A percentile compares a stretch with the other conserved stretches of the same genome.
phyloP scores from a whole-genome alignment of 306 rosid species.

The Ochetophila trinervis region DNA sequence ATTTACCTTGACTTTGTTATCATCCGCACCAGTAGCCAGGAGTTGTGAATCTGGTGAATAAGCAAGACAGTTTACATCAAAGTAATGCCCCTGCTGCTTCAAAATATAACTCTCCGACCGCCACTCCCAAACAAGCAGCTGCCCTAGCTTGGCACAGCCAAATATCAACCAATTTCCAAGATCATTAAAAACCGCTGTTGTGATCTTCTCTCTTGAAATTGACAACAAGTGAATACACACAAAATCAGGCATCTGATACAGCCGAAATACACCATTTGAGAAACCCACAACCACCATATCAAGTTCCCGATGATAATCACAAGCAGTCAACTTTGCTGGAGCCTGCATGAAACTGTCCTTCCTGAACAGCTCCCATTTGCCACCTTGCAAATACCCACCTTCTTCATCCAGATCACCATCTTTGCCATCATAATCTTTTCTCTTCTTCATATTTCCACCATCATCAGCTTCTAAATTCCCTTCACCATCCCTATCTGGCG shows the following conservation, averaged over 20 bases:
- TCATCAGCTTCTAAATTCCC: conserved; percentile 38
- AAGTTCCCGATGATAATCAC: conserved; percentile 80
- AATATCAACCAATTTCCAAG: conserved; percentile 88
- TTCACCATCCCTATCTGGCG: conserved; percentile 60
- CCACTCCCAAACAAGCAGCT: conserved; percentile 98
- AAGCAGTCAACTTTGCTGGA: conserved; percentile 51
- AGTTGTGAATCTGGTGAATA: conserved; percentile 84
- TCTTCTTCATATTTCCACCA: conserved; percentile 45
- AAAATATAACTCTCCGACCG: conserved; percentile 80
- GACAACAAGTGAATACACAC: conserved; percentile 80
- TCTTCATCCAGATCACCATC: conserved; percentile 38
- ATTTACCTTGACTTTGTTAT: conserved; percentile 92
- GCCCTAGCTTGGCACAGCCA: conserved; percentile 91
- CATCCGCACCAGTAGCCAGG: conserved; percentile 95
- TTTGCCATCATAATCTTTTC: conserved; percentile 37
- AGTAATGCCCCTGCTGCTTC: conserved; percentile 99
- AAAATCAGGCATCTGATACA: conserved; percentile 93
- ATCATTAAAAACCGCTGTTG: conserved; percentile 72
- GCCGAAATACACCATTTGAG: conserved; percentile 78
- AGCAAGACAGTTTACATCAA: conserved; percentile 82
- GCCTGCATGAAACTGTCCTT: conserved; percentile 68
- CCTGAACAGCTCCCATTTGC: conserved; percentile 78
- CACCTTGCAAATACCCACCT: conserved; percentile 48
- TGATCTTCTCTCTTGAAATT: conserved; percentile 80
- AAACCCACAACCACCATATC: conserved; percentile 84